Evolutionary conservation across 2,329 filamentous ascomycete genomes (phyloP).

Genomic region (Ophiobolus disseminans): DNA sequence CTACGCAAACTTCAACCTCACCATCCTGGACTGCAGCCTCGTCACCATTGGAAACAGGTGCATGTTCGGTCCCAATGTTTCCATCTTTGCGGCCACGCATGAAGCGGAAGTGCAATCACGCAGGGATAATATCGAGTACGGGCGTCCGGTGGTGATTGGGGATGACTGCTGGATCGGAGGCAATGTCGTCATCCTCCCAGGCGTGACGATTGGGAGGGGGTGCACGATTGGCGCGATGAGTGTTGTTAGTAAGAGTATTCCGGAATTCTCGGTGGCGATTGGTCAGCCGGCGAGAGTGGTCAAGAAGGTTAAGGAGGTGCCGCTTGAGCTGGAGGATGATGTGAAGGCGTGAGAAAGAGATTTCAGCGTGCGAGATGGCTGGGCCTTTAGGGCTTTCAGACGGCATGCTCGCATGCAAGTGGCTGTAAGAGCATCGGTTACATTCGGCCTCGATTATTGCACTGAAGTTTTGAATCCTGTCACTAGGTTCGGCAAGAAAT

Average conservation of each 20-base stretch:
- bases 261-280: constrained; percentile 66
- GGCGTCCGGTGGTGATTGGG: constrained; percentile 57
- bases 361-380: neutral
- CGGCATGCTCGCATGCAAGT: too few species aligned
- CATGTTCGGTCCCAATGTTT: constrained; percentile 61
- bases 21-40: constrained; percentile 60
- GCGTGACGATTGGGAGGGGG: constrained; percentile 79
- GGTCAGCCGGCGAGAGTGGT: constrained; percentile 71
- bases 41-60: constrained; percentile 61
- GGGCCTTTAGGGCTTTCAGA: too few species aligned
- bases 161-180: constrained; percentile 56
- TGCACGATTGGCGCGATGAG: constrained; percentile 79
- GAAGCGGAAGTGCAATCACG: constrained; percentile 58
- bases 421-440: too few species aligned
- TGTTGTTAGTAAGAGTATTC: constrained; percentile 81
- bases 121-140: constrained; percentile 58
- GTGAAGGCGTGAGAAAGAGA: neutral
- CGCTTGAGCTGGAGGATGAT: constrained; percentile 12
- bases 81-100: constrained; percentile 61
- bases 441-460: too few species aligned
- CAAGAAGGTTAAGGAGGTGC: constrained; percentile 33
- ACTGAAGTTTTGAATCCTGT: too few species aligned
- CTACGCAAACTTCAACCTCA: constrained; percentile 67
- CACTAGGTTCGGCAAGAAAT: too few species aligned
- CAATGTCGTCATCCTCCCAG: constrained; percentile 67